Evolutionary conservation across 176 grass and related monocot species (phyloP).

Genomic region (Zoysia pacifica): DNA sequence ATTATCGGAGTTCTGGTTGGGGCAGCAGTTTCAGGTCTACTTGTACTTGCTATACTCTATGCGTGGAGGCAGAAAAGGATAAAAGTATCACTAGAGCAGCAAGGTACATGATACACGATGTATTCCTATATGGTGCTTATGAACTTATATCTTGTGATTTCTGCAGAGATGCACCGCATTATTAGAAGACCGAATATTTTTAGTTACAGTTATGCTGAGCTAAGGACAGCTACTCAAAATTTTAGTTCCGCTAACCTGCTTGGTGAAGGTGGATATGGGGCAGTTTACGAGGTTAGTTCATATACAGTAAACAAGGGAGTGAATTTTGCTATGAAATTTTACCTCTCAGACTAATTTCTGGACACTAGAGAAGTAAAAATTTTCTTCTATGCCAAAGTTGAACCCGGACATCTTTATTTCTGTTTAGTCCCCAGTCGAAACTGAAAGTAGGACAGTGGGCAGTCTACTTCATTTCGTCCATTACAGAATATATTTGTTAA

Average conservation of each 20-base stretch:
- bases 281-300: conserved; percentile 72
- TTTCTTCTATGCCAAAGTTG: no score
- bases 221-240: conserved; percentile 65
- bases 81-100: conserved; percentile 44
- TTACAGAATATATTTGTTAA: no score
- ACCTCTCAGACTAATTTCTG: not conserved
- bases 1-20: conserved; percentile 63
- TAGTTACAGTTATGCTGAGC: conserved; percentile 51
- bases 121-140: conserved; percentile 5
- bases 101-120: conserved; percentile 32
- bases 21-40: conserved; percentile 46
- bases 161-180: conserved; percentile 65
- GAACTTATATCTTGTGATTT: conserved; percentile 13
- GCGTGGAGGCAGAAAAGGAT: conserved; percentile 56
- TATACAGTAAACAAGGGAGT: not conserved
- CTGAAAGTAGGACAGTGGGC: no score
- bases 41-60: conserved; percentile 42
- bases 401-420: no score
- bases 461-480: no score
- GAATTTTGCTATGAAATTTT: conserved; percentile 5
- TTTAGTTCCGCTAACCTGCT: conserved; percentile 78
- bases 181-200: conserved; percentile 64
- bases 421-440: no score
- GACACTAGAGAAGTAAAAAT: no score
- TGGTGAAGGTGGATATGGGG: conserved; percentile 84